These are phyloP conservation scores for Setomelanomma holmii DNA, from an alignment of 2,329 filamentous ascomycete genomes.

Conservation along the genomic window DNA sequence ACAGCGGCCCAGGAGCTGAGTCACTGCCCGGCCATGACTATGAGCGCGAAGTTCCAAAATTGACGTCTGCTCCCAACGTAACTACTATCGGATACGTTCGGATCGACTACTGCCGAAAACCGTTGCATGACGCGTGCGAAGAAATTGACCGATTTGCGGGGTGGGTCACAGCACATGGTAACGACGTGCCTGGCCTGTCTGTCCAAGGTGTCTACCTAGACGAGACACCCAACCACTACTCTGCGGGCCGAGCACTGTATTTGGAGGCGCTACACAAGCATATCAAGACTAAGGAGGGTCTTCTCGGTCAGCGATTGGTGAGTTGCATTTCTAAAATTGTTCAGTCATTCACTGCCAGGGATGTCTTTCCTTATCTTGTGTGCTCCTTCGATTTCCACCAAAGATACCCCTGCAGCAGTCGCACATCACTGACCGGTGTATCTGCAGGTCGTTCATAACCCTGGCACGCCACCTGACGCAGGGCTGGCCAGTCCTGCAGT, in stretches of 20 bases:
- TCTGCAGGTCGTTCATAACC: slow-evolving; percentile 12
- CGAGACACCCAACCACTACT: slow-evolving; percentile 48
- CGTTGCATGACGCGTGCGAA: slow-evolving; percentile 12
- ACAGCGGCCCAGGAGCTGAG: slow-evolving; percentile 51
- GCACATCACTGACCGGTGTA: background rate
- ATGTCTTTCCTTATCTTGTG: background rate
- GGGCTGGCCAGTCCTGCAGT: slow-evolving; percentile 2
- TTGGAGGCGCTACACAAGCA: slow-evolving; percentile 5
- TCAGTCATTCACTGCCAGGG: background rate
- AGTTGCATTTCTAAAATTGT: background rate
- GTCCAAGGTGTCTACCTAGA: slow-evolving; percentile 59
- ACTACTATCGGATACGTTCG: slow-evolving; percentile 57
- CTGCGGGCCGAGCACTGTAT: slow-evolving; percentile 4
- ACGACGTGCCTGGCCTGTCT: slow-evolving; percentile 44
- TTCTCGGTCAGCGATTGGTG: slow-evolving; percentile 11
- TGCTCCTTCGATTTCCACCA: background rate
- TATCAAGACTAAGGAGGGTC: slow-evolving; percentile 6
- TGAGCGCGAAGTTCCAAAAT: slow-evolving; percentile 48
- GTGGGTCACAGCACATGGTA: slow-evolving; percentile 37
- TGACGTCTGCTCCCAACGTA: slow-evolving; percentile 53
- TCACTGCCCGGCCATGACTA: slow-evolving; percentile 54
- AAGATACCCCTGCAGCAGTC: background rate
- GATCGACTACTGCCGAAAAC: slow-evolving; percentile 51
- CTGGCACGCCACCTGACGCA: slow-evolving; percentile 7
- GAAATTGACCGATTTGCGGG: slow-evolving; percentile 56